phyloP scores from a whole-genome alignment of 352 stramenopile genomes.

The Pythium vanterpoolii region DNA sequence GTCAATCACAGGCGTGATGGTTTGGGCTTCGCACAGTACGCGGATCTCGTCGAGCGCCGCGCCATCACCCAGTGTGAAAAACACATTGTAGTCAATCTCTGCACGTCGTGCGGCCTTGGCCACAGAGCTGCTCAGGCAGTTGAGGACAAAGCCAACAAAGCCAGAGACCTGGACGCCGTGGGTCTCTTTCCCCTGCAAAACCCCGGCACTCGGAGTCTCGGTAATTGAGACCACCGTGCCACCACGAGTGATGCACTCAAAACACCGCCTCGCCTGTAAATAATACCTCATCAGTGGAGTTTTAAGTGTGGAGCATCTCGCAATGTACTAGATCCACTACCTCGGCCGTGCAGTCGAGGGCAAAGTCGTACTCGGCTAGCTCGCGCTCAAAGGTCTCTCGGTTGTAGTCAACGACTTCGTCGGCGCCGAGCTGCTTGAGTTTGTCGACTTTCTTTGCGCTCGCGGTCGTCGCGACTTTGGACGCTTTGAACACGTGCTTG shows the following conservation, averaged over 20 bases:
- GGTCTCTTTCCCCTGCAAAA: conserved; percentile 26
- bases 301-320: too few species aligned
- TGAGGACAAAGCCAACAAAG: conserved; percentile 43
- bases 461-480: conserved; percentile 69
- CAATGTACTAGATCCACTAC: conserved; percentile 27
- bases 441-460: conserved; percentile 60
- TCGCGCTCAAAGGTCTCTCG: conserved; percentile 64
- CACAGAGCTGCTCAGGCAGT: conserved; percentile 63
- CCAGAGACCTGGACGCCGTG: conserved; percentile 42
- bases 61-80: conserved; percentile 45
- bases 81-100: conserved; percentile 54
- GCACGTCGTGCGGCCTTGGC: conserved; percentile 42
- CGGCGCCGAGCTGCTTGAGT: conserved; percentile 61
- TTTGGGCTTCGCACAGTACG: conserved; percentile 35
- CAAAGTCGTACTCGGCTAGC: conserved; percentile 71
- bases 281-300: not conserved
- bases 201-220: conserved; percentile 46
- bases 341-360: conserved; percentile 73
- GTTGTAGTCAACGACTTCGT: conserved; percentile 71
- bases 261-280: conserved; percentile 46
- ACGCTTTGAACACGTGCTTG: conserved; percentile 71
- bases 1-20: conserved; percentile 56
- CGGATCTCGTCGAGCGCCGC: conserved; percentile 50
- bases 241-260: conserved; percentile 55
- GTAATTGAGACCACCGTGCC: conserved; percentile 59